phyloP scores from a whole-genome alignment of 441 rosid species.

The Populus hybrid region DNA sequence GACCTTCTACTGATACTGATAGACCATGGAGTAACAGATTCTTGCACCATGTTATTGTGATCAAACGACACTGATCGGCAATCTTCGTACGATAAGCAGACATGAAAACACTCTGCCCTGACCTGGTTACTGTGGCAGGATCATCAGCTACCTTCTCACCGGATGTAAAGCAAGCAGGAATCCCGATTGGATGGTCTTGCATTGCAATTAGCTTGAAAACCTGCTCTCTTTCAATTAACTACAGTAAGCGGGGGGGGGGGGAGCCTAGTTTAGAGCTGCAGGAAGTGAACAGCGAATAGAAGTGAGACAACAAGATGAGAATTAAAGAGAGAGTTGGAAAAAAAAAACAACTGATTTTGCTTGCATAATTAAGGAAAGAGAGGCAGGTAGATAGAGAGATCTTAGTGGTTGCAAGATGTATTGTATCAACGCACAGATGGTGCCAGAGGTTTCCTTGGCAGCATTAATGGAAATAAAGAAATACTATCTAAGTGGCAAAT shows the following conservation, averaged over 20 bases:
- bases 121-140: constrained; percentile 47
- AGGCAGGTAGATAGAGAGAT: constrained; percentile 27
- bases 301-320: constrained; percentile 14
- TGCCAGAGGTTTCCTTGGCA: constrained; percentile 53
- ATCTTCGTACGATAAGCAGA: constrained; percentile 55
- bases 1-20: constrained; percentile 43
- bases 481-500: constrained; percentile 35
- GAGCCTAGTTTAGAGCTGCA: background rate
- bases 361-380: background rate
- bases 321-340: constrained; percentile 21
- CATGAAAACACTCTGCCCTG: constrained; percentile 66
- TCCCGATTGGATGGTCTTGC: constrained; percentile 53
- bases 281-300: background rate
- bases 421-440: constrained; percentile 22
- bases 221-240: constrained; percentile 6
- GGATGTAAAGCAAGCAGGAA: constrained; percentile 62
- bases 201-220: constrained; percentile 14
- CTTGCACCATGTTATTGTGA: constrained; percentile 55
- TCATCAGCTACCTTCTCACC: constrained; percentile 47
- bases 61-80: constrained; percentile 53
- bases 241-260: background rate
- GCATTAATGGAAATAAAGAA: constrained; percentile 24
- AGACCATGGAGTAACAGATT: constrained; percentile 47
- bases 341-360: constrained; percentile 4
- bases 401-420: constrained; percentile 27